These are phyloP conservation scores for Fusarium graminum DNA, from an alignment of 2,329 filamentous ascomycete species.

Conservation along the genomic window DNA sequence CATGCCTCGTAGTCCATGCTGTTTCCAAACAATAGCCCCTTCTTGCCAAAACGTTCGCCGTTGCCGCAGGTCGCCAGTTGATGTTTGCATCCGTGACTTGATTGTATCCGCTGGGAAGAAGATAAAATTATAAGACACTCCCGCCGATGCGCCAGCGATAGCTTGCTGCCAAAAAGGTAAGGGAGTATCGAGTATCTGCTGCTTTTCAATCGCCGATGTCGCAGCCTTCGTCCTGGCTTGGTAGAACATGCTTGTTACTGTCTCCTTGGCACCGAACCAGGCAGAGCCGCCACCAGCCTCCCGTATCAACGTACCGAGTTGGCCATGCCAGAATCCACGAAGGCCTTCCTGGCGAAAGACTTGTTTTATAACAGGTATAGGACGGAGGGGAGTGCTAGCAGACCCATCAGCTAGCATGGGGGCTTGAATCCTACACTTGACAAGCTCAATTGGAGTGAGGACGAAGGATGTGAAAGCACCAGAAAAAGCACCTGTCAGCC, in stretches of 20 bases:
- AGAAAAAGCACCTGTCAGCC: conserved; percentile 85
- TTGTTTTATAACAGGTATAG: conserved; percentile 78
- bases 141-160: conserved; percentile 85
- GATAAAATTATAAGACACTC: conserved; percentile 95
- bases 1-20: conserved; percentile 84
- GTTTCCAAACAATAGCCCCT: conserved; percentile 79
- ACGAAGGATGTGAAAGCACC: conserved; percentile 91
- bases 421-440: conserved; percentile 99
- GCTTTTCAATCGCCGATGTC: conserved; percentile 56
- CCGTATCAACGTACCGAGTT: conserved; percentile 91
- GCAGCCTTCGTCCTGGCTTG: conserved; percentile 63
- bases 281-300: conserved; percentile 94
- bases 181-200: conserved; percentile 61
- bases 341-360: conserved; percentile 87
- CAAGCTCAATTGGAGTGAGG: conserved; percentile 93
- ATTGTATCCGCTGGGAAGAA: conserved; percentile 98
- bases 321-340: conserved; percentile 92
- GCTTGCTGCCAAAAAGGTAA: conserved; percentile 90
- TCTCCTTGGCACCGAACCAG: conserved; percentile 95
- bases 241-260: conserved; percentile 78
- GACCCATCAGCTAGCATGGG: conserved; percentile 62
- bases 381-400: conserved; percentile 66
- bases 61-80: conserved; percentile 68
- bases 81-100: conserved; percentile 96
- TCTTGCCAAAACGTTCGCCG: conserved; percentile 80